Evolutionary conservation across 805 yeast genomes (phyloP).

Genomic region (Pachysolen tannophilus): DNA sequence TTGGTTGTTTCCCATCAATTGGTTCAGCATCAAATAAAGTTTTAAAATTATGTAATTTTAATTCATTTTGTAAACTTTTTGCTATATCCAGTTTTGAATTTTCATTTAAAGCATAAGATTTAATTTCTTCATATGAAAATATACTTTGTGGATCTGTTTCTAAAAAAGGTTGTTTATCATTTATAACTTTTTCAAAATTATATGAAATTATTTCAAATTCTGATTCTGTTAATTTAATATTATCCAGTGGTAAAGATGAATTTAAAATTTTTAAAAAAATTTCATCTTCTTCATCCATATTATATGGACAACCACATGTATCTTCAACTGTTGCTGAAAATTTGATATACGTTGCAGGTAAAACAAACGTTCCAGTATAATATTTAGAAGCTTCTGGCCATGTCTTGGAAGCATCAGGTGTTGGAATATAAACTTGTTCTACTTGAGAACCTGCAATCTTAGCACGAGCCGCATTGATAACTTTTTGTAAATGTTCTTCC

Average conservation of each 20-base stretch:
- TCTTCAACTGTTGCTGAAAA: slow-evolving; percentile 96
- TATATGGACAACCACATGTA: slow-evolving; percentile 76
- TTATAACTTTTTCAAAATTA: slow-evolving; percentile 64
- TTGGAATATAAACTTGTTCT: slow-evolving; percentile 75
- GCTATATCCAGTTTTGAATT: slow-evolving; percentile 52
- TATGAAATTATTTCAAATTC: slow-evolving; percentile 80
- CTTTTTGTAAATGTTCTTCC: slow-evolving; percentile 91
- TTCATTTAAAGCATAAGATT: slow-evolving; percentile 37
- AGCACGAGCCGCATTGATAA: slow-evolving; percentile 71
- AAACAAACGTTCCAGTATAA: slow-evolving; percentile 58
- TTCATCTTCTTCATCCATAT: slow-evolving; percentile 87
- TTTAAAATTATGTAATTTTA: slow-evolving; percentile 45
- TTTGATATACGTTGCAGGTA: slow-evolving; percentile 76
- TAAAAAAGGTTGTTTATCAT: slow-evolving; percentile 81
- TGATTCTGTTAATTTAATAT: slow-evolving; percentile 51
- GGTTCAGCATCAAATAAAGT: slow-evolving; percentile 51
- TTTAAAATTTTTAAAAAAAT: slow-evolving; percentile 45
- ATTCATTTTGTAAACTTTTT: slow-evolving; percentile 45
- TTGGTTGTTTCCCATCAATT: slow-evolving; percentile 24
- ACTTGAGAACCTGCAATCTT: slow-evolving; percentile 47
- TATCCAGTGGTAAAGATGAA: slow-evolving; percentile 23
- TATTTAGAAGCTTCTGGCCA: slow-evolving; percentile 75
- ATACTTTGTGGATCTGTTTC: slow-evolving; percentile 79
- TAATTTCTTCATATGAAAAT: slow-evolving; percentile 60
- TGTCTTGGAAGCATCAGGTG: slow-evolving; percentile 84